Evolutionary conservation across 495 filamentous ascomycete species (phyloP), one percentile per base, ranked within the genome.

Genomic region (Geopyxis carbonaria): DNA sequence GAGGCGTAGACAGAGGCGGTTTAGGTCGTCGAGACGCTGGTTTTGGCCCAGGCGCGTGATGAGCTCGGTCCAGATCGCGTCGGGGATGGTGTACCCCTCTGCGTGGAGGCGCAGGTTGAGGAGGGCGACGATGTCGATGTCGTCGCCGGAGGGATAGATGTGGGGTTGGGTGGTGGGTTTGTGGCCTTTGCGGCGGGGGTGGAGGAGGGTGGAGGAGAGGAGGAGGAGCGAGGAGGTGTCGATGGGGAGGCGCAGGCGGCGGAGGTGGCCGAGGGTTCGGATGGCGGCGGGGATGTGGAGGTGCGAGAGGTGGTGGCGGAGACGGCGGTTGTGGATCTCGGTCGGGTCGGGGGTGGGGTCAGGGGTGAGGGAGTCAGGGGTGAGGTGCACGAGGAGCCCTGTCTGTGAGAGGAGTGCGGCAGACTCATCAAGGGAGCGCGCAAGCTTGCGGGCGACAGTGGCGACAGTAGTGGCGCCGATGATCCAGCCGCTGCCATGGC

Each of bases 41-140:
- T 38, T 28, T 51, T 44, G 55, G 19, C 51, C 51, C 7, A 55
- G 43, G 0, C 51, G 47, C 30, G 43, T 46, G 10, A 55, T 42
- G 20, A 50, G 31, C 29, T 55, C 51, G 18, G 25, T 24, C 51
- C 51, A 55, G 7, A 55, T 19, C 11, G 15, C 11, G 1, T 39
- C 43, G 13, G 42, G 38, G 6, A 55, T 38, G 1, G 42, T 51
- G 8, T n/a, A 18, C 2, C 43, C 43, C 18, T 34, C 40, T 16
- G 44, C 44, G 16, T 56, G 46, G 2, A 54, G 43, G 1, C 42
- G 43, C 25, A 55, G 39, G 11, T 55, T 27, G 16, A 50, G 10
- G 10, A 35, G 31, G 20, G 47, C 47, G 11, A 43, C 25, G 23
- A 45, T 32, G 24, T 42, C 42, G 23, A 50, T 15, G 11, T 54